Evolutionary conservation across 2,329 filamentous ascomycete species (phyloP).

Genomic region (Aspergillus udagawae): DNA sequence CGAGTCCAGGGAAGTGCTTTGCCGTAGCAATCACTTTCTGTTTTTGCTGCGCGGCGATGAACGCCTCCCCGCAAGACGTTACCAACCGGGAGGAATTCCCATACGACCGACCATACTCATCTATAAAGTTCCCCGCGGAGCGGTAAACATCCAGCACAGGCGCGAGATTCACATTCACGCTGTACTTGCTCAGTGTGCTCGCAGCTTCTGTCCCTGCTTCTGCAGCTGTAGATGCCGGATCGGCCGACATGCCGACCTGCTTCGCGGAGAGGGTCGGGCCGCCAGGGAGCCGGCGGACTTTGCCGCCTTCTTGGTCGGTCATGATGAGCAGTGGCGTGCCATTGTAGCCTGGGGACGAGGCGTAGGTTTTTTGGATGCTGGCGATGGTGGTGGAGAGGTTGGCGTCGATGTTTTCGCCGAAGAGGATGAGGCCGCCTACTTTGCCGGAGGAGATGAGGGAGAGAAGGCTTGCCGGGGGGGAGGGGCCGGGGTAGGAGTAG

Average conservation of each 20-base stretch:
- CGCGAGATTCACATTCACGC: constrained; percentile 25
- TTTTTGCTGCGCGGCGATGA: constrained; percentile 20
- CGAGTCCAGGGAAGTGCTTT: constrained; percentile 32
- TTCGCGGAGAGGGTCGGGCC: constrained; percentile 23
- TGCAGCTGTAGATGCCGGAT: constrained; percentile 16
- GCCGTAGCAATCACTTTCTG: constrained; percentile 21
- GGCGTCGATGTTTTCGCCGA: constrained; percentile 25
- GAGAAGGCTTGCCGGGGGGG: constrained; percentile 22
- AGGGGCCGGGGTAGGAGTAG: constrained; percentile 27
- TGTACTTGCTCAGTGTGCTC: constrained; percentile 8
- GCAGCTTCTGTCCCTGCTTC: constrained; percentile 21
- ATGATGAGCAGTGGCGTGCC: constrained; percentile 26
- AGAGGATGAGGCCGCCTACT: constrained; percentile 31
- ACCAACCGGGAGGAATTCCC: constrained; percentile 22
- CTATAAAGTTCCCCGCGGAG: constrained; percentile 22
- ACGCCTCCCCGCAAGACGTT: constrained; percentile 16
- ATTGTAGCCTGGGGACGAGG: constrained; percentile 14
- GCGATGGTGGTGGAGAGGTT: constrained; percentile 19
- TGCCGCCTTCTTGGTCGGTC: constrained; percentile 32
- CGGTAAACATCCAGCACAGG: constrained; percentile 30
- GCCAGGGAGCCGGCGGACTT: constrained; percentile 24
- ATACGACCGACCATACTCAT: constrained; percentile 23
- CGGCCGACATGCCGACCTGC: constrained; percentile 17
- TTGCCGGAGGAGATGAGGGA: constrained; percentile 23
- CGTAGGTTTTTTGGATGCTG: constrained; percentile 21